Evolutionary conservation across 78 protist genomes (phyloP).

Genomic region (Monosiga brevicollis): DNA sequence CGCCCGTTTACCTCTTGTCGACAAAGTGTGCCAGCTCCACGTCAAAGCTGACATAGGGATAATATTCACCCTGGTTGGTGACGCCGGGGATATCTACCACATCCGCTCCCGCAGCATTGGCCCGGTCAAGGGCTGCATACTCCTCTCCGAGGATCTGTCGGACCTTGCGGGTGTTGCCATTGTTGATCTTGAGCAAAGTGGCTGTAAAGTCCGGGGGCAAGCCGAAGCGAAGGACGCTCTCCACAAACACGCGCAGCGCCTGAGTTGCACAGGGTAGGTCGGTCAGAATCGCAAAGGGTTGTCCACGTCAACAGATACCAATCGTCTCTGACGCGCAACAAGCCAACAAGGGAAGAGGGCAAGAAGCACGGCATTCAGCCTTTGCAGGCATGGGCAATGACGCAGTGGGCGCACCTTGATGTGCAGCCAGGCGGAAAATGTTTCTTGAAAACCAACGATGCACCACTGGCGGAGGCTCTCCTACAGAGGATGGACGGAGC

Average conservation of each 20-base stretch:
- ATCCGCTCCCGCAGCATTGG: background rate
- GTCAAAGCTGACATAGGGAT: background rate
- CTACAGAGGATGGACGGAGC: too few relatives aligned
- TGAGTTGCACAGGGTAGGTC: too few relatives aligned
- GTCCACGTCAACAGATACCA: too few relatives aligned
- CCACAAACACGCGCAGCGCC: background rate
- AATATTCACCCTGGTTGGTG: background rate
- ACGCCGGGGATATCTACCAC: background rate
- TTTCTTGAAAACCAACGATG: too few relatives aligned
- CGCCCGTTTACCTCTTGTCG: background rate
- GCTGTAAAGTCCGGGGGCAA: background rate
- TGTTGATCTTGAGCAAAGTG: background rate
- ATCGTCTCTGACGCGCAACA: too few relatives aligned
- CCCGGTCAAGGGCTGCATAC: background rate
- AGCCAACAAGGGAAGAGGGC: too few relatives aligned
- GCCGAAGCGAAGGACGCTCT: background rate
- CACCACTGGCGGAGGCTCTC: too few relatives aligned
- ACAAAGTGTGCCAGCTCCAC: background rate
- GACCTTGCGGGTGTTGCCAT: background rate
- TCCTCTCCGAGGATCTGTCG: background rate
- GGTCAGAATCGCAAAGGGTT: too few relatives aligned
- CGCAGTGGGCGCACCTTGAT: too few relatives aligned
- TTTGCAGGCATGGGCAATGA: too few relatives aligned
- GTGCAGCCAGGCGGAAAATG: too few relatives aligned
- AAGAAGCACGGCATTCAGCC: too few relatives aligned